Percentiles rank a stretch among this genome's conserved stretches.
Evolutionary conservation across 73 alveolate species (phyloP).

Genomic region (Tetrahymena thermophila): DNA sequence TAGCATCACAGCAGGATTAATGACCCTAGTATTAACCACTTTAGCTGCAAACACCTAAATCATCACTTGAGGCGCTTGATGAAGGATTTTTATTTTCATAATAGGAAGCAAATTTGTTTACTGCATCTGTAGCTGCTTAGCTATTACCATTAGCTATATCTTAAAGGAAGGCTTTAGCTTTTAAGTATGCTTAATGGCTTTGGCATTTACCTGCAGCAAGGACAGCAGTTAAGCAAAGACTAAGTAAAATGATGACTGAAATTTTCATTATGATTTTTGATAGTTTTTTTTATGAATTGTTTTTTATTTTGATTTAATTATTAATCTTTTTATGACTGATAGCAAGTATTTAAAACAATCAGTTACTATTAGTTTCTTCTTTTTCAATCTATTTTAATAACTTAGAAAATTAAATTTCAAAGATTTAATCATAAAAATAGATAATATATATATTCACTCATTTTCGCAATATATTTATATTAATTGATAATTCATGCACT

Average conservation of each 20-base stretch:
- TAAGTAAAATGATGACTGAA: neutral
- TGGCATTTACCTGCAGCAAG: neutral
- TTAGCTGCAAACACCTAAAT: neutral
- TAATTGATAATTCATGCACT: no score
- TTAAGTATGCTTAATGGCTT: neutral
- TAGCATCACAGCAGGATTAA: neutral
- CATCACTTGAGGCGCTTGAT: neutral
- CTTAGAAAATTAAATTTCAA: no score
- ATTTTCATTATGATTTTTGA: neutral
- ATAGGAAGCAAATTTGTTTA: neutral
- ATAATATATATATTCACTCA: no score
- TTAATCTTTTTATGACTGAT: neutral
- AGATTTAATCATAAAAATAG: no score
- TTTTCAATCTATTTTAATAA: no score
- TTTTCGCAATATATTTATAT: no score
- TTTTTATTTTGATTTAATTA: no score
- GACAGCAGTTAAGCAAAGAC: neutral
- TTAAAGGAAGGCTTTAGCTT: neutral
- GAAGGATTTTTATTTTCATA: neutral
- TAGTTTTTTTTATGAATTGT: no score
- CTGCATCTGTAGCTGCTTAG: neutral
- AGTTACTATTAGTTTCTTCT: no score
- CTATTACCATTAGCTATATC: neutral
- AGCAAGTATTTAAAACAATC: no score
- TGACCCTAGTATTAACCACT: neutral